Conservation (phyloP, 1,139 yeast genomes). For the Pichia inconspicua region DNA sequence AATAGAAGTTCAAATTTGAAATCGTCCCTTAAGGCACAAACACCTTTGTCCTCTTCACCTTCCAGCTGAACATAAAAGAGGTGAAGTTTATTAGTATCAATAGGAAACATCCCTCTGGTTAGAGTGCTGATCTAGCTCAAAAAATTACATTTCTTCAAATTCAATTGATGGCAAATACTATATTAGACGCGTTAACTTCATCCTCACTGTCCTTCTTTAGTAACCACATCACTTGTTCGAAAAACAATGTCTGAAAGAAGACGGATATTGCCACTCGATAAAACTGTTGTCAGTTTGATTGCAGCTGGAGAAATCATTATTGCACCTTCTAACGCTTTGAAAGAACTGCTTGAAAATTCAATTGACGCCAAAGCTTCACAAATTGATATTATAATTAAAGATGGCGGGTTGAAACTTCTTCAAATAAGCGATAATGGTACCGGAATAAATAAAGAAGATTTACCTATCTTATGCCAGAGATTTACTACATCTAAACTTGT, state of each 20-base stretch:
- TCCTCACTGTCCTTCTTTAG: too few relatives aligned
- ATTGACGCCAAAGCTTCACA: conserved; percentile 44
- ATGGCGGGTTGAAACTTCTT: conserved; percentile 46
- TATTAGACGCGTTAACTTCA: neutral
- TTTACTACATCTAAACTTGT: conserved; percentile 50
- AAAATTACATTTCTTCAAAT: conserved; percentile 2
- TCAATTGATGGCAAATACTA: neutral
- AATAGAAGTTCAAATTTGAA: conserved; percentile 23
- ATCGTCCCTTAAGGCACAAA: conserved; percentile 19
- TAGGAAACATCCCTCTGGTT: neutral
- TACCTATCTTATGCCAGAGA: conserved; percentile 44
- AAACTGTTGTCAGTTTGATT: conserved; percentile 71
- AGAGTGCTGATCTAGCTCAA: neutral
- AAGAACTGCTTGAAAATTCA: conserved; percentile 49
- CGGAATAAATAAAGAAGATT: conserved; percentile 41
- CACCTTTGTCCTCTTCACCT: neutral
- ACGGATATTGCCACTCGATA: conserved; percentile 41
- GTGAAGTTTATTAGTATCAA: neutral
- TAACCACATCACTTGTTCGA: neutral
- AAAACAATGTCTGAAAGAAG: conserved; percentile 3
- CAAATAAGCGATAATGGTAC: conserved; percentile 49
- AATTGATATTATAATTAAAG: conserved; percentile 44
- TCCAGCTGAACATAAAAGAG: conserved; percentile 6
- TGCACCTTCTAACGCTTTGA: conserved; percentile 76
- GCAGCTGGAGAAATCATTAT: conserved; percentile 98